Base-by-base conservation (phyloP, 768 basidiomycete species). In the Rhizopogon rudus region DNA sequence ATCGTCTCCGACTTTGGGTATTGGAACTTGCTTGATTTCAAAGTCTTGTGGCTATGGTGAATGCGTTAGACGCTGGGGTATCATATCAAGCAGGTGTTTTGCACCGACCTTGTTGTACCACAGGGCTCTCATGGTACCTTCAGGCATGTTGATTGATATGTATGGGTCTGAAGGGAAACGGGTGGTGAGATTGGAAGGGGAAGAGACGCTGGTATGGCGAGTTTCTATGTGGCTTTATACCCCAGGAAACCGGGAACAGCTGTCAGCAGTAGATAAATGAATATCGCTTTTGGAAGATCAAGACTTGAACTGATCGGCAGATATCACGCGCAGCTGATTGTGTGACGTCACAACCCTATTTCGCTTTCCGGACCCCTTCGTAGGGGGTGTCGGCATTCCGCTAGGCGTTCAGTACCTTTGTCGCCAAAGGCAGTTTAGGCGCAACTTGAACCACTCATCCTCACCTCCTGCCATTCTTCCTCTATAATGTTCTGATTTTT, bases 121-220 rank as follows among this genome's bases (percentile, higher is more conserved):
- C 61, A 89, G 71, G 16, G 88, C 88, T 70, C 82, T 81, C 88
- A 91, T 91, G 25, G 75, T 81, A 71, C 78, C 81, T 67, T 82
- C 65, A 50, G 79, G 74, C 81, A 83, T 83, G 64, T 44, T 61
- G 58, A 46, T 10, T 33, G 35, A 16, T 33, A 29, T 5, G 40
- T n/a, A 37, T 20, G 33, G 3, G 7, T 40, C 2, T 10, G 20
- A 41, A 35, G 12, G 44, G 5, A 22, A 37, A 41, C 3, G 14
- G 14, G 31, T 17, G 41, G 22, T 10, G 16, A 39, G 33, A 45
- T 33, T 46, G 12, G 7, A 25, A 57, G 44, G 57, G 57, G 56
- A 56, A 55, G 52, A 44, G 41, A 14, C 7, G 48, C 35, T 37
- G 20, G 25, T 25, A 12, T 46, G 14, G 8, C 13, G 17, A 35